Evolutionary conservation across 345 rosid species (phyloP).

Genomic region (Microcos paniculata): DNA sequence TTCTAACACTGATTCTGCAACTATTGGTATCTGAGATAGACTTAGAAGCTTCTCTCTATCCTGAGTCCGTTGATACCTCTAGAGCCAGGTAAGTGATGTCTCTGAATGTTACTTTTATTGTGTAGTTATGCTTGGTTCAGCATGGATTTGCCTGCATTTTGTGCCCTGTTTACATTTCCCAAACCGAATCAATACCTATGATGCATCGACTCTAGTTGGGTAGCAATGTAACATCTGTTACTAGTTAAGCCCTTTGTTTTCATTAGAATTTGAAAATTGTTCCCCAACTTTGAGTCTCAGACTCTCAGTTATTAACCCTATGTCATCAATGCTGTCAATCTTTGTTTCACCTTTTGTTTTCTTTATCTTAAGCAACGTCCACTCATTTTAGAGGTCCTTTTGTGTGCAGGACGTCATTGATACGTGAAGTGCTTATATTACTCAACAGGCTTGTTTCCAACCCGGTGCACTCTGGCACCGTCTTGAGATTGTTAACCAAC

Average conservation of each 20-base stretch:
- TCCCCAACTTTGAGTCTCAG: background rate
- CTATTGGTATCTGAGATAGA: slow-evolving; percentile 63
- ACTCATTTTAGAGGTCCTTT: background rate
- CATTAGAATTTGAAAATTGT: background rate
- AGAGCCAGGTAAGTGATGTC: slow-evolving; percentile 56
- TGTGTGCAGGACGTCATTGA: slow-evolving; percentile 53
- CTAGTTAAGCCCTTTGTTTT: background rate
- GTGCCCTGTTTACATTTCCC: background rate
- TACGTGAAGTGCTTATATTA: slow-evolving; percentile 76
- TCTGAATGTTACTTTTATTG: background rate
- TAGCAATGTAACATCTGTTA: background rate
- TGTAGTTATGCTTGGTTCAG: background rate
- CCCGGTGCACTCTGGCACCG: slow-evolving; percentile 48
- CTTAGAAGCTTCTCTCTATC: slow-evolving; percentile 38
- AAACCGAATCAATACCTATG: background rate
- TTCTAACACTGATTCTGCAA: slow-evolving; percentile 71
- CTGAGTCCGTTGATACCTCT: slow-evolving; percentile 39
- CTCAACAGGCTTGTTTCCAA: slow-evolving; percentile 79
- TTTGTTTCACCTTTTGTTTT: background rate
- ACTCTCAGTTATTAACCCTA: background rate
- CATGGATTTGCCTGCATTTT: background rate
- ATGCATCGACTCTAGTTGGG: background rate
- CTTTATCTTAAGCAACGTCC: background rate
- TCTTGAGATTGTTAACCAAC: slow-evolving; percentile 54
- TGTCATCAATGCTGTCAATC: background rate